phyloP scores from a whole-genome alignment of 805 yeast species.

The Starmerella vaccinii region DNA sequence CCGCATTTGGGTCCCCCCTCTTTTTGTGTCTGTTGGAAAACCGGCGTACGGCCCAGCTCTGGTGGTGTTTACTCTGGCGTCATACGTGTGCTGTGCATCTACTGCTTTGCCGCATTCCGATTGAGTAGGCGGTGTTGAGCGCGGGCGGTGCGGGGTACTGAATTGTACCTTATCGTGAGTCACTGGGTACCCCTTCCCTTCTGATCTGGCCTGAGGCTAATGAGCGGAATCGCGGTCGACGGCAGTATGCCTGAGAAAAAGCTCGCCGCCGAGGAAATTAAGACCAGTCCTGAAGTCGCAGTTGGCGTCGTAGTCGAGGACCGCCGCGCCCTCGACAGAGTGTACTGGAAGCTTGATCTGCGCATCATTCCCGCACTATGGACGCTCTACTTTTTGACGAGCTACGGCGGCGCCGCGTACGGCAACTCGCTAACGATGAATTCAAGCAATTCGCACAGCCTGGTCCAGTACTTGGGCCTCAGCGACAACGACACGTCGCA shows the following conservation, averaged over 20 bases:
- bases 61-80: too few species aligned
- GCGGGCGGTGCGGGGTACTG: too few species aligned
- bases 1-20: too few species aligned
- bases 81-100: too few species aligned
- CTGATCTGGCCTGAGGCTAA: too few species aligned
- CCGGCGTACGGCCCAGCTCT: too few species aligned
- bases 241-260: neutral
- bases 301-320: neutral
- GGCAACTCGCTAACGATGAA: slow-evolving; percentile 80
- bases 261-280: neutral
- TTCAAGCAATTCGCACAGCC: slow-evolving; percentile 47
- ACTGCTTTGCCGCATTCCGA: too few species aligned
- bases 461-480: slow-evolving; percentile 42
- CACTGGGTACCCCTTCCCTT: too few species aligned
- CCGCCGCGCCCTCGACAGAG: neutral
- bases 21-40: too few species aligned
- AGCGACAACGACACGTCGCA: slow-evolving; percentile 51
- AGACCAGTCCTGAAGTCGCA: neutral
- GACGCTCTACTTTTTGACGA: slow-evolving; percentile 66
- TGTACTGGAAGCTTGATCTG: slow-evolving; percentile 49
- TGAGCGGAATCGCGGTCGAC: too few species aligned
- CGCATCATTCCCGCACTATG: slow-evolving; percentile 76
- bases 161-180: too few species aligned
- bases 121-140: too few species aligned
- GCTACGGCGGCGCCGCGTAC: slow-evolving; percentile 70